Base-by-base conservation (phyloP, 192 early-diverging fungal genomes). In the Oehlia diaphana region DNA sequence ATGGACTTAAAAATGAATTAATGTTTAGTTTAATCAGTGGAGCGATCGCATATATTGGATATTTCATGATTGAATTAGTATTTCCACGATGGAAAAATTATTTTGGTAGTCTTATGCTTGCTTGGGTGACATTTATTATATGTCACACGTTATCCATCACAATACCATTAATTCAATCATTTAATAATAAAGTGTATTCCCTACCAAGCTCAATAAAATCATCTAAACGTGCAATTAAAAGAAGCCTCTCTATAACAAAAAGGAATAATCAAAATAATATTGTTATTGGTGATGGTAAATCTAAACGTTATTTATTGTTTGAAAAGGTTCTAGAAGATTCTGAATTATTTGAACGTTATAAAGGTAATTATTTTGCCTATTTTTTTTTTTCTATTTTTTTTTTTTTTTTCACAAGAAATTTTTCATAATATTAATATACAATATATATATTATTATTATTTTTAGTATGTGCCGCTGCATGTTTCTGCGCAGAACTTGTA, bases 401-500 rank as follows among this genome's bases (percentile, higher is more conserved):
- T n/a, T n/a, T n/a, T n/a, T n/a, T 31, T 31, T 19, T 12, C 50
- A 19, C 16, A 19, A 0, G 2, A 19, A 14, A 14, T 50, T 64
- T 44, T 14, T 26, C 23, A 13, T 13, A 44, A 47, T 21, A 42
- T 31, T 31, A 50, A 66, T 49, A 50, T 31, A 2, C 31, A 31
- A 31, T 16, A 21, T 42, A 77, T 47, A 14, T 50, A 0, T 13
- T 21, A 53, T 7, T 78, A 23, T 50, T 47, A n/a, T 80, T 65
- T 63, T 44, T 74, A 68, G 74, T 23, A 4, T 83, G 72, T 23
- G 28, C 76, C 2, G 82, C 80, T 1, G 75, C 80, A 33, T 81
- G 80, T 70, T 83, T 83, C n/a, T 81, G 82, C 49, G 72, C 82
- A 31, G 82, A 83, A 33, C 53, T 83, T 12, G 74, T 81, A 44